Base-by-base conservation (phyloP, 1,284 basidiomycete genomes). In the Leccinum solheimii region DNA sequence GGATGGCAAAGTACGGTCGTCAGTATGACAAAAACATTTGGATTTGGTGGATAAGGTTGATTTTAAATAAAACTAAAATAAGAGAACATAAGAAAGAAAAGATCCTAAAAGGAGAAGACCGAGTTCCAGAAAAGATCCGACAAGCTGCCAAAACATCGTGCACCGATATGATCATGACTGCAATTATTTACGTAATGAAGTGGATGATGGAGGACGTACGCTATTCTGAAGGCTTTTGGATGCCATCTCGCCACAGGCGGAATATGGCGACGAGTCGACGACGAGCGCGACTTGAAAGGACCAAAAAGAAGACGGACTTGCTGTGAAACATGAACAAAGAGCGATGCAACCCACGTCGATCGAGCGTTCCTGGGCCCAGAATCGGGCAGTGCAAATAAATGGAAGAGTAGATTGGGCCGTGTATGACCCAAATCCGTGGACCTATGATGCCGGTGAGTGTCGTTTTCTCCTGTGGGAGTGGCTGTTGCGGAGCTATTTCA, bases 351-450 rank as follows among this genome's bases (percentile, higher is more conserved):
- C 56, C 26, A 57, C 50, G 56, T 64, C 58, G 69, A 77, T 68
- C 80, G 68, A 36, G 71, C 80, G 68, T 71, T 85, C 86, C 79
- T 81, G 60, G 79, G 52, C 1, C 59, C 68, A 68, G 79, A 76
- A 59, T 88, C 88, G 62, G 87, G 88, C 16, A 87, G 88, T 57
- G 88, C 83, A 71, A 92, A 89, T 16, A 91, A 78, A 76, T 86
- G 90, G 57, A 81, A 80, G 56, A 90, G 79, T 34, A 91, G 81
- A 63, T 85, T 87, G 62, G 80, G 80, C 34, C 34, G 5, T 32
- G 30, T 32, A 32, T 32, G 30, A 32, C 30, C 30, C 30, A 32
- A 32, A 32, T 32, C 30, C 30, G 86, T 88, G 3, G 76, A 67
- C 55, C 71, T 75, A 61, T 71, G 60, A 60, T 60, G 1, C 61